Conservation (phyloP, 257 asterid species). For the Capsicum rhomboideum region DNA sequence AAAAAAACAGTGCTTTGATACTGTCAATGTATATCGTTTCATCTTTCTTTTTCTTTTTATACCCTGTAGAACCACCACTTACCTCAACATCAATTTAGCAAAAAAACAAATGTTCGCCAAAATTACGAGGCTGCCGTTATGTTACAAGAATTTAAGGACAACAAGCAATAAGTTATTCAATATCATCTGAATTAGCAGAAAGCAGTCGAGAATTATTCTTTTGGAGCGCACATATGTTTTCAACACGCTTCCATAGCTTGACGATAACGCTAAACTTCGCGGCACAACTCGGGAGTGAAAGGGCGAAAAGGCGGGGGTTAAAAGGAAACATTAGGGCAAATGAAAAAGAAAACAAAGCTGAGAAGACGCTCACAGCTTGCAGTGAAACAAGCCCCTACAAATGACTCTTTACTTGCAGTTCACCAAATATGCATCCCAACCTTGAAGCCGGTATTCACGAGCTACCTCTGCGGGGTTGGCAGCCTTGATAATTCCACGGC, state of each 20-base stretch:
- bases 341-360: no score
- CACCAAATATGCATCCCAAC: slow-evolving; percentile 79
- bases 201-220: background rate
- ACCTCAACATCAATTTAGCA: no score
- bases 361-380: background rate
- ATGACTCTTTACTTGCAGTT: slow-evolving; percentile 37
- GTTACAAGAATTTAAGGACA: no score
- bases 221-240: background rate
- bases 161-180: background rate
- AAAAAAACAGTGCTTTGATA: no score
- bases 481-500: slow-evolving; percentile 92
- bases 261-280: background rate
- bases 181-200: background rate
- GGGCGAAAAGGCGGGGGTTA: background rate
- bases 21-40: no score
- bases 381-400: background rate
- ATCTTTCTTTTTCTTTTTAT: no score
- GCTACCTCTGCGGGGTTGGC: slow-evolving; percentile 79
- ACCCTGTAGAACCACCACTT: no score
- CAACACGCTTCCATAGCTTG: background rate
- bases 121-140: no score
- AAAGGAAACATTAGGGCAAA: background rate
- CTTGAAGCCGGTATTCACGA: slow-evolving; percentile 76
- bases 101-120: no score
- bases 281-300: background rate